These are phyloP conservation scores for Phytophthora sp. DNA, from an alignment of 352 stramenopile species.

Conservation along the genomic window DNA sequence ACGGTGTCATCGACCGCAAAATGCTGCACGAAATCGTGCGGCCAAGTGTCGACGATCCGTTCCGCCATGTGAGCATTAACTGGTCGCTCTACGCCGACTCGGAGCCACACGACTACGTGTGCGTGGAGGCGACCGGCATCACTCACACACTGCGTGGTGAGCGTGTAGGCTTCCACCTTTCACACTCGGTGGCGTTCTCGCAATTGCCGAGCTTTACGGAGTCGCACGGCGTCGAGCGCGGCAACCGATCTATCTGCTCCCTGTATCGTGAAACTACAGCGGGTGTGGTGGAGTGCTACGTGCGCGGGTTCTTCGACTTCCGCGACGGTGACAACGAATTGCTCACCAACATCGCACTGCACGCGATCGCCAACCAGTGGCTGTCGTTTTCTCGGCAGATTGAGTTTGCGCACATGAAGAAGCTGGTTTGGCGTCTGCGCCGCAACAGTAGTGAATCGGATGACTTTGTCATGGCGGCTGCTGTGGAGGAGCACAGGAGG, in stretches of 20 bases:
- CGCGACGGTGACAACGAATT: slow-evolving; percentile 20
- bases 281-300: slow-evolving; percentile 26
- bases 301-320: slow-evolving; percentile 44
- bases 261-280: slow-evolving; percentile 16
- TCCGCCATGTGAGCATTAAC: slow-evolving; percentile 46
- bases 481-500: slow-evolving; percentile 1
- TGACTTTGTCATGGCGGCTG: slow-evolving; percentile 8
- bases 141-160: slow-evolving; percentile 26
- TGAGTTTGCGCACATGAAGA: slow-evolving; percentile 38
- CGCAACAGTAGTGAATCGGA: slow-evolving; percentile 8
- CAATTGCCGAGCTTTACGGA: slow-evolving; percentile 20
- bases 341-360: slow-evolving; percentile 27
- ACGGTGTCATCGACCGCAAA: slow-evolving; percentile 39
- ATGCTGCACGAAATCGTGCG: slow-evolving; percentile 25
- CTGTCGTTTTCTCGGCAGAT: slow-evolving; percentile 26
- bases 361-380: slow-evolving; percentile 24
- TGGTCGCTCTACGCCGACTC: slow-evolving; percentile 39
- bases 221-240: slow-evolving; percentile 18
- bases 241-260: slow-evolving; percentile 29
- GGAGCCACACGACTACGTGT: slow-evolving; percentile 49
- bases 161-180: slow-evolving; percentile 47
- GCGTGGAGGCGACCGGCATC: slow-evolving; percentile 44
- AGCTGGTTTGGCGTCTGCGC: slow-evolving; percentile 25
- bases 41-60: slow-evolving; percentile 34
- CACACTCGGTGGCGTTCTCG: slow-evolving; percentile 43